phyloP scores from a whole-genome alignment of 148 eudicot species.

The Spergularia bocconei region DNA sequence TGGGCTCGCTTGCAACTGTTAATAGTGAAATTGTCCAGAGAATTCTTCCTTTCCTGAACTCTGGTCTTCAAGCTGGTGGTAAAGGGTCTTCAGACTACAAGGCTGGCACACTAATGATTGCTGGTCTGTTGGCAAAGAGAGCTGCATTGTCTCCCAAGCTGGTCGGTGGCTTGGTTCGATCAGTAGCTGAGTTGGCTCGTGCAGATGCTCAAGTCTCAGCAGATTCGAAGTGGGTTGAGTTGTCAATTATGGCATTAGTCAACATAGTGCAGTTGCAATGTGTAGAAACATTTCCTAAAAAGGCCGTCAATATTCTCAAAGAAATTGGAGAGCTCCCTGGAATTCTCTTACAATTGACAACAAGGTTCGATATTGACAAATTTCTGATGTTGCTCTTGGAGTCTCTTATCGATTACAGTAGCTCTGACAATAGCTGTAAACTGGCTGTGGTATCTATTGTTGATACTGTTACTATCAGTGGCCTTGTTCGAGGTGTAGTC shows the following conservation, averaged over 20 bases:
- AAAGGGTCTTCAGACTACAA: slow-evolving; percentile 57
- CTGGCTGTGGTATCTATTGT: slow-evolving; percentile 45
- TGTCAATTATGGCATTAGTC: slow-evolving; percentile 67
- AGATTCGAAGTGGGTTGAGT: slow-evolving; percentile 61
- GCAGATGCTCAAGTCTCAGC: slow-evolving; percentile 51
- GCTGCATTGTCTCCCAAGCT: slow-evolving; percentile 58
- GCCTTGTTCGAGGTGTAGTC: slow-evolving; percentile 40
- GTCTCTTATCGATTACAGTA: slow-evolving; percentile 68
- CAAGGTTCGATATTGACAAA: slow-evolving; percentile 72
- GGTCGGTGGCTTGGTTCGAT: slow-evolving; percentile 60
- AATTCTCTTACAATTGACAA: slow-evolving; percentile 54
- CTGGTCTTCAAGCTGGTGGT: slow-evolving; percentile 58
- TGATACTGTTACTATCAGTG: slow-evolving; percentile 50
- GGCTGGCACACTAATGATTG: slow-evolving; percentile 85
- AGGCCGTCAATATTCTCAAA: slow-evolving; percentile 54
- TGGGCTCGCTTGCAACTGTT: slow-evolving; percentile 53
- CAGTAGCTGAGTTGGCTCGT: slow-evolving; percentile 57
- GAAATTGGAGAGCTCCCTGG: slow-evolving; percentile 59
- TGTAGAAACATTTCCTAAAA: slow-evolving; percentile 68
- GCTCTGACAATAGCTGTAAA: slow-evolving; percentile 48
- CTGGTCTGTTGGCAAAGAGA: slow-evolving; percentile 65
- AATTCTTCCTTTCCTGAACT: slow-evolving; percentile 64
- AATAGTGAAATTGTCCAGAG: slow-evolving; percentile 62
- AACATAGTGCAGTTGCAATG: slow-evolving; percentile 81
- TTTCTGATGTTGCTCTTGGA: slow-evolving; percentile 62